Base-by-base conservation (phyloP, 495 filamentous ascomycete species). In the Friedmanniomyces simplex region DNA sequence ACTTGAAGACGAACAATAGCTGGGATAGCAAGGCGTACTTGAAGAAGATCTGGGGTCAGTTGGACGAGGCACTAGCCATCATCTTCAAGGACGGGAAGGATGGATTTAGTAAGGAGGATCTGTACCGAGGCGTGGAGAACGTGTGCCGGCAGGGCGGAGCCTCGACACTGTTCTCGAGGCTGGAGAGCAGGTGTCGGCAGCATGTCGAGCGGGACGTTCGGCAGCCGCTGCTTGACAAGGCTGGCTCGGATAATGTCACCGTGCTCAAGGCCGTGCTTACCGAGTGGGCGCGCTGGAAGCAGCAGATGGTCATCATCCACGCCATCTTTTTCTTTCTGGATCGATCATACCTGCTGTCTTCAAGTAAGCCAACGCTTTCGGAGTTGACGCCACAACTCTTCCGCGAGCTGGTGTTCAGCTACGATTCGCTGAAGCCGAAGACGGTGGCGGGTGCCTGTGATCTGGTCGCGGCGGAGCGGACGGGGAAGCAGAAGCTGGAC, bases 251-350 rank as follows among this genome's bases (percentile, higher is more conserved):
- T 2, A 76, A 82, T 58, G 74, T 87, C 26, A 81, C 83, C 57
- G 73, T 85, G 63, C 71, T 91, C 63, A 74, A 73, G 66, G 76
- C 72, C 26, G 82, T 91, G 24, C 72, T 87, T 48, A 74, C 74
- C 28, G 75, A 81, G 42, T 98, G 91, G 93, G 75, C 74, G 34
- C 74, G 76, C 52, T 98, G 93, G 93, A 83, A 82, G 60, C 69
- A 75, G 55, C 88, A 89, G 71, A 69, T 93, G 71, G 83, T 80
- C 39, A 83, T 79, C 20, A 76, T 98, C 51, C 79, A 88, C 54
- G 89, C 82, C 58, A 84, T 96, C 30, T 97, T 95, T 73, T 91
- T 86, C 66, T 96, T 90, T 61, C 76, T 98, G 54, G 91, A 98
- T 65, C 82, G 93, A 57, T 87, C 89, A 4, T 96, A 87, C 67